Conservation (phyloP, 257 asterid genomes). For the Nicotiana knightiana region DNA sequence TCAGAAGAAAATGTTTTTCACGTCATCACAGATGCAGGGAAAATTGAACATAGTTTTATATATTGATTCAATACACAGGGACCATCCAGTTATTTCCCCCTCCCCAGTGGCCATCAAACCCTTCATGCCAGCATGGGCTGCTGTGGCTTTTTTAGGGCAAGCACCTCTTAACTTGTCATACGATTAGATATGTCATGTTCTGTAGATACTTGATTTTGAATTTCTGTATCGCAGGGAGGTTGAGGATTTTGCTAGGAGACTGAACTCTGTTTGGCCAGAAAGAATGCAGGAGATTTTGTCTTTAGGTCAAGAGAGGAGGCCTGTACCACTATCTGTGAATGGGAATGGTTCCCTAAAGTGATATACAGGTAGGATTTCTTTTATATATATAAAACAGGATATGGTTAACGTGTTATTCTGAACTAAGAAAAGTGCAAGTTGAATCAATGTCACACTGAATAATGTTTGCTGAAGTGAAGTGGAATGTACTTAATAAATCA, state of each 20-base stretch:
- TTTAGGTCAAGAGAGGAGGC: constrained; percentile 69
- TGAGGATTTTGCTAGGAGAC: constrained; percentile 91
- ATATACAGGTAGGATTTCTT: constrained; percentile 42
- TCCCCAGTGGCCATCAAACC: background rate
- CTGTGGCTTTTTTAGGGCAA: background rate
- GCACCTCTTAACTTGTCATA: background rate
- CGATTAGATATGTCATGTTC: background rate
- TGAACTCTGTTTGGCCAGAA: constrained; percentile 94
- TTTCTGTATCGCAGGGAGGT: constrained; percentile 59
- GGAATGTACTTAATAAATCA: background rate
- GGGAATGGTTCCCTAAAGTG: constrained; percentile 69
- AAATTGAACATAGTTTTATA: background rate
- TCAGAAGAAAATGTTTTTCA: background rate
- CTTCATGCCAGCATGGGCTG: background rate
- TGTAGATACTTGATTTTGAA: constrained; percentile 16
- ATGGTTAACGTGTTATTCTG: background rate
- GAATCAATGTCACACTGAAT: background rate
- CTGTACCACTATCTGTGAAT: constrained; percentile 40
- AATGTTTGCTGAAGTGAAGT: background rate
- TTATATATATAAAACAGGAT: background rate
- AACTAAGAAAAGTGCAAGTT: background rate
- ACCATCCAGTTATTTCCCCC: background rate
- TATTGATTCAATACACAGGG: background rate
- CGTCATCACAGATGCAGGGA: background rate
- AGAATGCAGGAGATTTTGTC: constrained; percentile 82